Evolutionary conservation across 345 rosid genomes (phyloP).

Genomic region (Luvunga scandens): DNA sequence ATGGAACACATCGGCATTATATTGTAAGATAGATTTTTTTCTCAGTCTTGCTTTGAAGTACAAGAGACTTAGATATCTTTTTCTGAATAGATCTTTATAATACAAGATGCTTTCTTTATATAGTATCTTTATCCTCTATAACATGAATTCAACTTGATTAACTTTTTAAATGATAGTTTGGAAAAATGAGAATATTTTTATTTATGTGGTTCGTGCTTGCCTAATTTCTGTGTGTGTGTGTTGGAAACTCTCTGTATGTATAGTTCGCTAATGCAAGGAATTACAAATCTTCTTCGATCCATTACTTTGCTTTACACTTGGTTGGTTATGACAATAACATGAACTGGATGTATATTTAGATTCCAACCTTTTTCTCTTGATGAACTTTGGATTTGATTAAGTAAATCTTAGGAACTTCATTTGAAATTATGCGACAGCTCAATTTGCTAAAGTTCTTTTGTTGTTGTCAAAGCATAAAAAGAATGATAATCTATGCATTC

Average conservation of each 20-base stretch:
- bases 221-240: neutral
- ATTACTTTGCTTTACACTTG: neutral
- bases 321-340: neutral
- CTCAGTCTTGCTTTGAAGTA: neutral
- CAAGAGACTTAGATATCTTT: too few relatives aligned
- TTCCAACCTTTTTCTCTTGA: neutral
- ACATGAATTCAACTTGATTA: neutral
- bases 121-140: neutral
- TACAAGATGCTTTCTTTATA: neutral
- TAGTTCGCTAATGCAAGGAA: too few relatives aligned
- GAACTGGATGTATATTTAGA: neutral
- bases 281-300: neutral
- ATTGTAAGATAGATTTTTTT: constrained; percentile 46
- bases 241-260: too few relatives aligned
- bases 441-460: neutral
- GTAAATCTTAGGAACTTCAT: neutral
- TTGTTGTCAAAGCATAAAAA: neutral
- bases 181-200: neutral
- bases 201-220: neutral
- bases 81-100: neutral
- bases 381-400: neutral
- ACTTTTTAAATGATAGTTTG: neutral
- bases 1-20: constrained; percentile 76
- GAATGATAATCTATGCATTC: neutral
- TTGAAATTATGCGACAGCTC: neutral